phyloP scores from a whole-genome alignment of 176 grass and related monocot genomes.

The Cenchrus fungigraminus region DNA sequence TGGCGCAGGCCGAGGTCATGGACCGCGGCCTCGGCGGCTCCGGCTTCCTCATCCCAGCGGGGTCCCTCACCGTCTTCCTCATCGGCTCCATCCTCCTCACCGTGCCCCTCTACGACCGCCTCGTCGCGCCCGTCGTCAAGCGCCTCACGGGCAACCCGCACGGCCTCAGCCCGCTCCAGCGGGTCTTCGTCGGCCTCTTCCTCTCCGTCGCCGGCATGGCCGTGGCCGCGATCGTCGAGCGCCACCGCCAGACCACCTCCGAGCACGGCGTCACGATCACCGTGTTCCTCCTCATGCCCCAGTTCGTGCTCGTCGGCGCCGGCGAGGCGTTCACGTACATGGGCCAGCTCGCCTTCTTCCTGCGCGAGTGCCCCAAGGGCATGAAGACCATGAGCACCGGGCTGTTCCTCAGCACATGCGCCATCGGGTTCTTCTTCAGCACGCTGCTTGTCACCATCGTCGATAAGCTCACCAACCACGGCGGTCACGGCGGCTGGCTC shows the following conservation, averaged over 20 bases:
- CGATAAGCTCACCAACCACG: constrained; percentile 57
- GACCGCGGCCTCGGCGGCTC: constrained; percentile 66
- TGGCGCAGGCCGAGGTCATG: constrained; percentile 79
- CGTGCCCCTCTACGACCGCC: constrained; percentile 83
- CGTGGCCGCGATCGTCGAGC: constrained; percentile 65
- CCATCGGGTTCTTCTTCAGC: constrained; percentile 92
- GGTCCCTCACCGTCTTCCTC: constrained; percentile 91
- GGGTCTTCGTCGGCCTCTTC: constrained; percentile 72
- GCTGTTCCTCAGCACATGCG: constrained; percentile 88
- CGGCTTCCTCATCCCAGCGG: constrained; percentile 75
- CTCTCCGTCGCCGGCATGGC: constrained; percentile 79
- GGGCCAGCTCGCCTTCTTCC: constrained; percentile 93
- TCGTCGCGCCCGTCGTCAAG: constrained; percentile 52
- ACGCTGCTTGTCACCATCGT: constrained; percentile 77
- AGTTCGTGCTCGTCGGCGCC: constrained; percentile 88
- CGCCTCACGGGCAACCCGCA: constrained; percentile 71
- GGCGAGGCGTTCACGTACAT: constrained; percentile 99
- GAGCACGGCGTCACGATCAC: constrained; percentile 32
- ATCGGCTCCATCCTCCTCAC: constrained; percentile 94
- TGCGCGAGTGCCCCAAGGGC: constrained; percentile 91
- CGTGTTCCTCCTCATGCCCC: constrained; percentile 89
- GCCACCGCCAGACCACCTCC: constrained; percentile 44
- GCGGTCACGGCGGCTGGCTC: constrained; percentile 61
- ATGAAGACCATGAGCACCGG: constrained; percentile 99
- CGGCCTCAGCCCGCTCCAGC: constrained; percentile 79